phyloP scores from a whole-genome alignment of 2,329 filamentous ascomycete species.

The Cytospora leucostoma region DNA sequence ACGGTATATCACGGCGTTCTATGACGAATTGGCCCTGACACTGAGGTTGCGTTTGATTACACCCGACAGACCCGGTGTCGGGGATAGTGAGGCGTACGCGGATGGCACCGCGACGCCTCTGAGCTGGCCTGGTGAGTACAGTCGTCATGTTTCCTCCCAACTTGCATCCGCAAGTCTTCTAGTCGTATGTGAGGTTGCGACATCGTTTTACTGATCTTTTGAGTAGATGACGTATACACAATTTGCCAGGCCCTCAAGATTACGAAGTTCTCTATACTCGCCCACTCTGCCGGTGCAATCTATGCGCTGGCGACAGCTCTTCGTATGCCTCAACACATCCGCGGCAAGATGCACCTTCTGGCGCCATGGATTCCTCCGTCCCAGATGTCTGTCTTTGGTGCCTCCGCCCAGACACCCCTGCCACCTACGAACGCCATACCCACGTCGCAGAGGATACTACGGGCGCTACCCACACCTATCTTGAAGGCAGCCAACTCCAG shows the following conservation, averaged over 20 bases:
- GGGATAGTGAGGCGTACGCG: constrained; percentile 82
- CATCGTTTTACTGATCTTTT: constrained; percentile 34
- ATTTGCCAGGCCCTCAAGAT: constrained; percentile 93
- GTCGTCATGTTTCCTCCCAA: constrained; percentile 20
- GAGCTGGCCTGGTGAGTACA: constrained; percentile 80
- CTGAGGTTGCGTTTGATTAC: constrained; percentile 89
- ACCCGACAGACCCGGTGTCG: constrained; percentile 89
- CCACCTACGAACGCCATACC: constrained; percentile 85
- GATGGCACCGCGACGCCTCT: constrained; percentile 84
- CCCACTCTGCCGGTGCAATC: constrained; percentile 96
- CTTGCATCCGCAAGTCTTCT: not conserved
- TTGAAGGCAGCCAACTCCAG: constrained; percentile 93
- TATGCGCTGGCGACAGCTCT: constrained; percentile 94
- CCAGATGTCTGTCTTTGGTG: constrained; percentile 78
- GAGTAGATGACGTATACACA: constrained; percentile 76
- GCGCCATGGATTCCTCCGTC: constrained; percentile 98
- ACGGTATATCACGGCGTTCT: constrained; percentile 93
- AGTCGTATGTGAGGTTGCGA: constrained; percentile 1
- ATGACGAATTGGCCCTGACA: constrained; percentile 89
- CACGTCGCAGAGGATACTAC: constrained; percentile 85
- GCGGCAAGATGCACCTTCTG: constrained; percentile 88
- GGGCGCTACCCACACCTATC: constrained; percentile 85
- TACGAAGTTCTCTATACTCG: constrained; percentile 92
- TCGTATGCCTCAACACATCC: constrained; percentile 93
- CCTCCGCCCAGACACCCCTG: constrained; percentile 64